phyloP scores from a whole-genome alignment of 2,329 filamentous ascomycete genomes.

The Hypomyces rosellus region DNA sequence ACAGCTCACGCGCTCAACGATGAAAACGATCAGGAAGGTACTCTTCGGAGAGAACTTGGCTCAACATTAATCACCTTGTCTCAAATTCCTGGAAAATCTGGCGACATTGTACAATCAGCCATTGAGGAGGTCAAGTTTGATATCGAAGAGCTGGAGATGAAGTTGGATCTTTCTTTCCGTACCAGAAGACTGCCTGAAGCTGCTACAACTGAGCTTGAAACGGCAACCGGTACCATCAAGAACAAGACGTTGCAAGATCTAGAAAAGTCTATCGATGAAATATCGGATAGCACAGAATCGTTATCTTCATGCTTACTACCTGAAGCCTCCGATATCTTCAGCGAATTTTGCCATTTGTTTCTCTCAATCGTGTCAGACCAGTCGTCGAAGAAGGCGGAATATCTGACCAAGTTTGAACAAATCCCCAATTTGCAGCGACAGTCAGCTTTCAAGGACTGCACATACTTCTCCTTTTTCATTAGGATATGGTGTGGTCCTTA shows the following conservation, averaged over 20 bases:
- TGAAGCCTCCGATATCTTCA: slow-evolving; percentile 46
- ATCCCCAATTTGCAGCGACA: slow-evolving; percentile 48
- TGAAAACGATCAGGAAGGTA: slow-evolving; percentile 46
- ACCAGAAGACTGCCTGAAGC: slow-evolving; percentile 45
- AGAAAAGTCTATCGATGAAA: slow-evolving; percentile 32
- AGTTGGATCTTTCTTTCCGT: slow-evolving; percentile 63
- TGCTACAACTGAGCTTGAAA: slow-evolving; percentile 40
- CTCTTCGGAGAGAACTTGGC: slow-evolving; percentile 57
- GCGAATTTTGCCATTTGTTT: slow-evolving; percentile 54
- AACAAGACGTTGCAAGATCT: slow-evolving; percentile 32
- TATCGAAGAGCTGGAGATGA: slow-evolving; percentile 68
- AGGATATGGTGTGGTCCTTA: slow-evolving; percentile 68
- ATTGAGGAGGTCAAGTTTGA: slow-evolving; percentile 64
- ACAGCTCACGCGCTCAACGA: slow-evolving; percentile 53
- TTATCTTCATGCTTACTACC: slow-evolving; percentile 48
- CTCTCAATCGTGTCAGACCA: slow-evolving; percentile 44
- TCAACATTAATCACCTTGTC: slow-evolving; percentile 61
- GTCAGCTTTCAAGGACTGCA: slow-evolving; percentile 51
- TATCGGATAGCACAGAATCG: slow-evolving; percentile 30
- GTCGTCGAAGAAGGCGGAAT: slow-evolving; percentile 27
- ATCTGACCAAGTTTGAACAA: slow-evolving; percentile 47
- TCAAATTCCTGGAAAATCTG: slow-evolving; percentile 50
- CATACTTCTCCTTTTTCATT: slow-evolving; percentile 70
- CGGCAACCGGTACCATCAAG: slow-evolving; percentile 22
- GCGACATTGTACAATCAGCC: slow-evolving; percentile 59